Evolutionary conservation across 2,329 filamentous ascomycete species (phyloP).

Genomic region (Colletotrichum tabaci): DNA sequence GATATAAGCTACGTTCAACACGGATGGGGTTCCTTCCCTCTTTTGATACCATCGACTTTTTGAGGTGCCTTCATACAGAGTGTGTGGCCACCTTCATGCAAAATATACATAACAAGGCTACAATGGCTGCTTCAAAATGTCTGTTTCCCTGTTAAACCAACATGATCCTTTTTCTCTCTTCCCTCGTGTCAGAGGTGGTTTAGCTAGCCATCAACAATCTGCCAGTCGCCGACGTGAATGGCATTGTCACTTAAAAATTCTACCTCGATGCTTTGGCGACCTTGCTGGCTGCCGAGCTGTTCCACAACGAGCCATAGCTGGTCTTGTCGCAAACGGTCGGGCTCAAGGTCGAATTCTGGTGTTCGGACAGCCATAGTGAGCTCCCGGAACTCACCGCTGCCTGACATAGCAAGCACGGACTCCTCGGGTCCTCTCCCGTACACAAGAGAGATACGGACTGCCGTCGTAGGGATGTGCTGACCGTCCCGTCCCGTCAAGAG

Average conservation of each 20-base stretch:
- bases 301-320: conserved; percentile 88
- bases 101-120: background rate
- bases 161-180: background rate
- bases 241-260: conserved; percentile 67
- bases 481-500: conserved; percentile 17
- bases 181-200: background rate
- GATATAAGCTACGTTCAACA: background rate
- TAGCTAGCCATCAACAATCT: conserved; percentile 45
- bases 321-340: conserved; percentile 67
- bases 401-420: conserved; percentile 74
- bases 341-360: conserved; percentile 81
- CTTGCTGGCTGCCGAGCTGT: conserved; percentile 73
- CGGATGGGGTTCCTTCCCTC: background rate
- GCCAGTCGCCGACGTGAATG: conserved; percentile 61
- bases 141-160: background rate
- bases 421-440: conserved; percentile 80
- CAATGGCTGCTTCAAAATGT: background rate
- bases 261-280: conserved; percentile 62
- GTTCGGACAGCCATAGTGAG: conserved; percentile 76
- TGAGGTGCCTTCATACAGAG: background rate
- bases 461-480: conserved; percentile 52
- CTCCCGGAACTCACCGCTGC: conserved; percentile 83
- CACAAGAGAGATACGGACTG: conserved; percentile 80
- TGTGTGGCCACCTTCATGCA: background rate
- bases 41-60: background rate